Conservation (phyloP, 2,329 filamentous ascomycete species). For the Amesomyces nigricolor region DNA sequence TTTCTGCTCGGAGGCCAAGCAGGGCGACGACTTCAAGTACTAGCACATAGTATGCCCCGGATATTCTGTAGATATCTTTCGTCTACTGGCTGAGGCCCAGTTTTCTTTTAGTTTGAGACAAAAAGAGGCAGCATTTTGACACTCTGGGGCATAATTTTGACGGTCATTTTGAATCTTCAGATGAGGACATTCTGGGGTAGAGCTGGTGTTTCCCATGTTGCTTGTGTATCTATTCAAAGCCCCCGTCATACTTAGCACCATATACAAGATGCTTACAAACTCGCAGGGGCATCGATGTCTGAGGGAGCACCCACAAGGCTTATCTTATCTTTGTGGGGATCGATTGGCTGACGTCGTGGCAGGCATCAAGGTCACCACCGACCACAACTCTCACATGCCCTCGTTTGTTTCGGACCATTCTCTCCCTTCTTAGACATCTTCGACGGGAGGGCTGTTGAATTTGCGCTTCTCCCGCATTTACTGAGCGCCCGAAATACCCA, state of each 20-base stretch:
- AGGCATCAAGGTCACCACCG: not conserved
- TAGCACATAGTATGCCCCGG: slow-evolving; percentile 13
- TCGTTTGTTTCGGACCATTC: not conserved
- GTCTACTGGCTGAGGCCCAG: slow-evolving; percentile 18
- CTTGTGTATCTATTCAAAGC: too few species aligned
- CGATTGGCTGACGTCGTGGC: slow-evolving; percentile 13
- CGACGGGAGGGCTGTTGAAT: too few species aligned
- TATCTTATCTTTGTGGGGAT: slow-evolving; percentile 11
- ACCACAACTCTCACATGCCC: not conserved
- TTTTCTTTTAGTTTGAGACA: slow-evolving; percentile 19
- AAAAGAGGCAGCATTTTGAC: not conserved
- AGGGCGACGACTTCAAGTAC: slow-evolving; percentile 4
- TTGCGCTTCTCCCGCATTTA: too few species aligned
- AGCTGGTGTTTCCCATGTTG: too few species aligned
- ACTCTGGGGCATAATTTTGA: too few species aligned
- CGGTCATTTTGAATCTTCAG: too few species aligned
- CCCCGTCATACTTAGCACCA: too few species aligned
- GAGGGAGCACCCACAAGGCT: not conserved
- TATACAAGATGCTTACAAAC: too few species aligned
- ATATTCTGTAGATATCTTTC: slow-evolving; percentile 21
- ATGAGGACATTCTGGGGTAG: too few species aligned
- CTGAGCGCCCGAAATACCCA: not conserved
- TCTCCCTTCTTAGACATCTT: not conserved
- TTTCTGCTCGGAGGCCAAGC: slow-evolving; percentile 5
- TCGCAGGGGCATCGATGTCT: too few species aligned